Percentiles rank a stretch among this genome's conserved stretches.
Evolutionary conservation across 345 rosid genomes (phyloP).

Genomic region (Citrus inodora): DNA sequence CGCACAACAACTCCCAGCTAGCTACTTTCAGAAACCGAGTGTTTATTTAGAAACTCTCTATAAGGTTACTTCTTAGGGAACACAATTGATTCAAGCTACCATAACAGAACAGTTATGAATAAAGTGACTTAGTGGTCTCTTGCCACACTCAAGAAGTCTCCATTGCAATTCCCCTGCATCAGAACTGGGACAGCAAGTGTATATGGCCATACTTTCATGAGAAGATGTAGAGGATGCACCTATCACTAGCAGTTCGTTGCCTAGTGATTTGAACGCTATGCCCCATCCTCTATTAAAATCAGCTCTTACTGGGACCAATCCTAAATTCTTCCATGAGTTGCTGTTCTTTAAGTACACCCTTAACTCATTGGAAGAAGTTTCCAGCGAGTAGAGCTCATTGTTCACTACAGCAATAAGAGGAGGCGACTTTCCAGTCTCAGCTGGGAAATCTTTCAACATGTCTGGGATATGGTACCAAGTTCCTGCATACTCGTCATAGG

Average conservation of each 20-base stretch:
- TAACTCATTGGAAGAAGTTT: slow-evolving; percentile 64
- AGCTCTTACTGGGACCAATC: slow-evolving; percentile 73
- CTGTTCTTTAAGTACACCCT: slow-evolving; percentile 49
- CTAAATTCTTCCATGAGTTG: slow-evolving; percentile 74
- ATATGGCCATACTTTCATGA: slow-evolving; percentile 54
- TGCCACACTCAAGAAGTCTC: slow-evolving; percentile 53
- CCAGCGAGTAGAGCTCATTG: slow-evolving; percentile 67
- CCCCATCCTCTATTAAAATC: slow-evolving; percentile 82
- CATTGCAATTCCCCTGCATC: slow-evolving; percentile 45
- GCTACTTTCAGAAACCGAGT: neutral
- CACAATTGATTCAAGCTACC: slow-evolving; percentile 44
- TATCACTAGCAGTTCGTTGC: slow-evolving; percentile 71
- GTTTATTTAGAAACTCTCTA: slow-evolving; percentile 9
- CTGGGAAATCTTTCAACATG: slow-evolving; percentile 50
- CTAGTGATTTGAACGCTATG: slow-evolving; percentile 87
- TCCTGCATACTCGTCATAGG: slow-evolving; percentile 45
- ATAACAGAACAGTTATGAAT: slow-evolving; percentile 80
- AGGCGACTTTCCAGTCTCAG: slow-evolving; percentile 59
- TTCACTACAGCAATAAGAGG: slow-evolving; percentile 75
- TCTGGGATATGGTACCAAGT: slow-evolving; percentile 60
- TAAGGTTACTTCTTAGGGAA: neutral
- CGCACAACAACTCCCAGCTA: neutral
- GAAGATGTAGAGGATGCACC: slow-evolving; percentile 52
- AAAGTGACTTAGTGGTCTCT: slow-evolving; percentile 58
- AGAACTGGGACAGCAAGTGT: slow-evolving; percentile 58